phyloP scores from a whole-genome alignment of 2,329 filamentous ascomycete genomes.

The Dothiorella sarmentorum region DNA sequence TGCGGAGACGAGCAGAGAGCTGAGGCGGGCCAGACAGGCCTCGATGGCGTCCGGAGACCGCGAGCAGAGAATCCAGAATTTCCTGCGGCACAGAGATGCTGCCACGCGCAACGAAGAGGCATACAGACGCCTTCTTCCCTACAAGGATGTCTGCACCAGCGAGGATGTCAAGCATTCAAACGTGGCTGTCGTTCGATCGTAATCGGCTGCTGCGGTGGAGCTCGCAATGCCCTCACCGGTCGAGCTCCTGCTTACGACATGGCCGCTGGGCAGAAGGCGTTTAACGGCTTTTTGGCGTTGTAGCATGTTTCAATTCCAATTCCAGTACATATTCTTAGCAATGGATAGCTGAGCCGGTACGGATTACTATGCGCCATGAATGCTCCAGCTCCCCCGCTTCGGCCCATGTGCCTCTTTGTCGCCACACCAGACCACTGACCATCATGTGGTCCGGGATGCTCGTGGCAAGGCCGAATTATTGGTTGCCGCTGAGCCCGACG shows the following conservation, averaged over 20 bases:
- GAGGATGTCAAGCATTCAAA: constrained; percentile 31
- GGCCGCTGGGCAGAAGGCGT: not conserved
- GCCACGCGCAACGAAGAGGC: constrained; percentile 42
- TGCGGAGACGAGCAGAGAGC: constrained; percentile 62
- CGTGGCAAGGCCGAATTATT: not conserved
- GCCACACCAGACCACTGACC: constrained; percentile 9
- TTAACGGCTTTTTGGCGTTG: not conserved
- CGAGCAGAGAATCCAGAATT: constrained; percentile 65
- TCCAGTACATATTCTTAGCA: not conserved
- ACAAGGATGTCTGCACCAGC: constrained; percentile 45
- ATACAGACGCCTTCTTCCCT: constrained; percentile 44
- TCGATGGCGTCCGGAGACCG: constrained; percentile 45
- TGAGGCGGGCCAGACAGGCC: constrained; percentile 55
- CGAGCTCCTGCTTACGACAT: not conserved
- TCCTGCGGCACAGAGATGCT: constrained; percentile 57
- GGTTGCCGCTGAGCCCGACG: constrained; percentile 6
- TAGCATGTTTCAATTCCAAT: not conserved
- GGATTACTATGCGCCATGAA: not conserved
- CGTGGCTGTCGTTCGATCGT: not conserved
- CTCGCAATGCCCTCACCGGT: not conserved
- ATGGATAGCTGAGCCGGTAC: not conserved
- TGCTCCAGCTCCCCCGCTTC: not conserved
- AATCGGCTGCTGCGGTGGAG: not conserved
- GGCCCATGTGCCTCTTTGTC: not conserved
- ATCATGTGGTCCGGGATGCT: not conserved